phyloP scores from a whole-genome alignment of 352 stramenopile genomes.

The Globisporangium okanoganense region DNA sequence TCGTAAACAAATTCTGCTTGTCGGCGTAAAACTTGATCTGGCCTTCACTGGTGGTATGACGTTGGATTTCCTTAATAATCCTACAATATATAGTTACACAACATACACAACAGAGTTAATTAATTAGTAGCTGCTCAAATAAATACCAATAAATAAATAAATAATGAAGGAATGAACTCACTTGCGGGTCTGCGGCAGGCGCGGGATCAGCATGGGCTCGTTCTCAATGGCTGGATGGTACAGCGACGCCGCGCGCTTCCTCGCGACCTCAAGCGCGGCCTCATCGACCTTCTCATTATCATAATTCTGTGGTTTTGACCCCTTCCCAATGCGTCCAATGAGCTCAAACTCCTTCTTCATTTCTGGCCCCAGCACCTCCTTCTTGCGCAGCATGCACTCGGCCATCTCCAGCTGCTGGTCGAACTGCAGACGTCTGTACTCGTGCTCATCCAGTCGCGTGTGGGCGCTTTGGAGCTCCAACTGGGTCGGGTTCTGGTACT shows the following conservation, averaged over 20 bases:
- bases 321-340: not conserved
- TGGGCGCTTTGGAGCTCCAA: conserved; percentile 23
- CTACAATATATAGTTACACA: too few species aligned
- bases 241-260: conserved; percentile 20
- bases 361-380: conserved; percentile 26
- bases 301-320: not conserved
- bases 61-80: conserved; percentile 58
- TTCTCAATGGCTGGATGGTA: conserved; percentile 28
- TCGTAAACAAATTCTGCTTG: conserved; percentile 68
- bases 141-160: too few species aligned
- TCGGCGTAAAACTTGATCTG: conserved; percentile 69
- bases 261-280: conserved; percentile 3
- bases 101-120: too few species aligned
- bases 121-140: too few species aligned
- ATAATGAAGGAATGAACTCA: too few species aligned
- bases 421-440: conserved; percentile 36
- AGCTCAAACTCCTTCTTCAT: conserved; percentile 6
- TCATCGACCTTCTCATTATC: conserved; percentile 6
- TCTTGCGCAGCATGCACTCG: conserved; percentile 44
- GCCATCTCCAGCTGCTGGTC: conserved; percentile 57
- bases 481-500: conserved; percentile 28
- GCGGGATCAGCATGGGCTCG: conserved; percentile 40
- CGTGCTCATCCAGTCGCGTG: conserved; percentile 17
- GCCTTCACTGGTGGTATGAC: conserved; percentile 41
- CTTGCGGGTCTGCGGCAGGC: conserved; percentile 58